Conservation (phyloP, 176 grass and related monocot genomes). For the Bromus sterilis region DNA sequence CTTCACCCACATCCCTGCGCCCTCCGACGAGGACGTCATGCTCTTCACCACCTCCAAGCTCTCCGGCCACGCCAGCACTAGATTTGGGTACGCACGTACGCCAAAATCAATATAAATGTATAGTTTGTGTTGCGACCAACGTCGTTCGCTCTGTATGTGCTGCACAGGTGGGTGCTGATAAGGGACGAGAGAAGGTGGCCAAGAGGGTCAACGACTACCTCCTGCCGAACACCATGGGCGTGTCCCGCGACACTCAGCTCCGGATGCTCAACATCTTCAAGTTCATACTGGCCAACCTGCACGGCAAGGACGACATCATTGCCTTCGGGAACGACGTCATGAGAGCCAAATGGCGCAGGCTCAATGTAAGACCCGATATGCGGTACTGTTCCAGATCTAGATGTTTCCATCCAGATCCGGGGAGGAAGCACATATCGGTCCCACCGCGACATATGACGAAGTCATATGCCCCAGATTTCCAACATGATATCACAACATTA, state of each 20-base stretch:
- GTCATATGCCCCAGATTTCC: too few relatives aligned
- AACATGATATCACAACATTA: too few relatives aligned
- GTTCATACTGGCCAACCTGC: conserved; percentile 45
- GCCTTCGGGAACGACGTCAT: conserved; percentile 50
- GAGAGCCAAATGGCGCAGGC: conserved; percentile 39
- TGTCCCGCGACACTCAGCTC: conserved; percentile 68
- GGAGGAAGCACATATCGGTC: too few relatives aligned
- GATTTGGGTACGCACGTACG: conserved; percentile 44
- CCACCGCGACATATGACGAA: too few relatives aligned
- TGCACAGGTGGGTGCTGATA: conserved; percentile 72
- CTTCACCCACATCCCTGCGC: conserved; percentile 46
- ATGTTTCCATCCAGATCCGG: too few relatives aligned
- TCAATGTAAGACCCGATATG: too few relatives aligned
- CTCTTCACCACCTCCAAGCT: conserved; percentile 63
- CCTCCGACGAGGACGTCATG: conserved; percentile 64
- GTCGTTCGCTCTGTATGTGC: neutral
- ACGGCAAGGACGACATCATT: conserved; percentile 51
- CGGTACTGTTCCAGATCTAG: too few relatives aligned
- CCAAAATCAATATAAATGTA: too few relatives aligned
- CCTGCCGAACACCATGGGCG: conserved; percentile 24
- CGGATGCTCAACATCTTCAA: conserved; percentile 52
- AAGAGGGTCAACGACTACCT: conserved; percentile 26
- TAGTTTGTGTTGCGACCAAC: neutral
- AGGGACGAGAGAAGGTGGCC: conserved; percentile 46
- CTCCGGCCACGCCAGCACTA: conserved; percentile 69